Percentiles rank a stretch among this genome's conserved stretches.
Conservation (phyloP, 257 asterid genomes). For the Solanum rostratum region DNA sequence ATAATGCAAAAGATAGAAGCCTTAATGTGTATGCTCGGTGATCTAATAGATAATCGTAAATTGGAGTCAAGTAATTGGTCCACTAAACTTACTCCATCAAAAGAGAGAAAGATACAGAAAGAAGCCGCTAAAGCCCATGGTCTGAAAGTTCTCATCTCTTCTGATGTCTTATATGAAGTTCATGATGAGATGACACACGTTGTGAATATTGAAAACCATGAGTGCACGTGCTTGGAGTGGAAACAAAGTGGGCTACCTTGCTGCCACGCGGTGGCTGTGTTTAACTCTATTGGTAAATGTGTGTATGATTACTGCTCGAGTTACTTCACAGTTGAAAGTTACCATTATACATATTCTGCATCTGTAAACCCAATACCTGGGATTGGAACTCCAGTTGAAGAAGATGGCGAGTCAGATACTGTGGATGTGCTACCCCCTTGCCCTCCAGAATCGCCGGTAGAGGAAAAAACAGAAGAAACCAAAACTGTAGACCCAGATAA, state of each 20-base stretch:
- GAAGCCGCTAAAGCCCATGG: constrained; percentile 40
- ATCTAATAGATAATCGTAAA: constrained; percentile 38
- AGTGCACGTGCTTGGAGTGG: constrained; percentile 88
- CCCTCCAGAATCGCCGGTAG: constrained; percentile 18
- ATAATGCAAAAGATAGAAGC: constrained; percentile 80
- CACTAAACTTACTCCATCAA: constrained; percentile 58
- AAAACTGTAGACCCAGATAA: constrained; percentile 47
- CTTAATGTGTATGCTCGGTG: constrained; percentile 37
- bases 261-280: constrained; percentile 70
- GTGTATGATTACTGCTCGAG: constrained; percentile 59
- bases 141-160: constrained; percentile 60
- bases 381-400: constrained; percentile 24
- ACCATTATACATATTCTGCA: constrained; percentile 35
- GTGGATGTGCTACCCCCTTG: constrained; percentile 57
- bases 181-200: constrained; percentile 79
- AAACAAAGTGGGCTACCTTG: constrained; percentile 54
- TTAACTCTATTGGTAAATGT: constrained; percentile 29
- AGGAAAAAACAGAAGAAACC: constrained; percentile 35
- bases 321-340: constrained; percentile 46
- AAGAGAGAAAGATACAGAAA: constrained; percentile 47
- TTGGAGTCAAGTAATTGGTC: constrained; percentile 41
- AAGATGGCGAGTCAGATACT: constrained; percentile 27
- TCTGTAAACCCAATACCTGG: constrained; percentile 41
- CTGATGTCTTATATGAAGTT: constrained; percentile 68
- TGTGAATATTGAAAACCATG: constrained; percentile 50